A percentile compares a stretch with the other conserved stretches of the same genome.
These are phyloP conservation scores for Saksenaea oblongispora DNA, from an alignment of 371 early-diverging fungal species.

Conservation along the genomic window DNA sequence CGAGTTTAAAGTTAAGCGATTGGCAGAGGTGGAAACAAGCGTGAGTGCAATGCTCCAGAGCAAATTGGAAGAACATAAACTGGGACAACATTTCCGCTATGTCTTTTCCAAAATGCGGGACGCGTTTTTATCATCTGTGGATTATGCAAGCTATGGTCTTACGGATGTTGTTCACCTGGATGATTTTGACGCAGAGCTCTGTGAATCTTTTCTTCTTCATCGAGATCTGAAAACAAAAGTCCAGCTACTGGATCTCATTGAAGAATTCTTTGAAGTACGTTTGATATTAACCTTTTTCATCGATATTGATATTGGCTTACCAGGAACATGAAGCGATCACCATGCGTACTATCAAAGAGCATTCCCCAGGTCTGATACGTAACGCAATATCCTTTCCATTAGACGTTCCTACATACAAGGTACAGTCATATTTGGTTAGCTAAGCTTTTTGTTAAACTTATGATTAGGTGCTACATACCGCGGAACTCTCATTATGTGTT, in stretches of 20 bases:
- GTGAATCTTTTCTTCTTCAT: constrained; percentile 56
- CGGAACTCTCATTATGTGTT: constrained; percentile 53
- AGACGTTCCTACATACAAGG: constrained; percentile 51
- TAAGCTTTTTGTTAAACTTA: neutral
- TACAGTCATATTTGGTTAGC: constrained; percentile 15
- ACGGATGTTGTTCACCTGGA: constrained; percentile 62
- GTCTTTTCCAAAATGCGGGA: constrained; percentile 54
- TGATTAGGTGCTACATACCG: constrained; percentile 52
- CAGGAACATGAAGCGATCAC: constrained; percentile 43
- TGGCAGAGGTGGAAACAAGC: constrained; percentile 64
- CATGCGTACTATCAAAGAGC: constrained; percentile 31
- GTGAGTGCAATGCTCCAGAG: constrained; percentile 48
- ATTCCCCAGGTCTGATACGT: constrained; percentile 20
- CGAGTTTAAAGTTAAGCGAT: neutral
- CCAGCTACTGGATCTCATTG: constrained; percentile 47
- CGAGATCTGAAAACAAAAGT: constrained; percentile 58
- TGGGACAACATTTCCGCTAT: constrained; percentile 57
- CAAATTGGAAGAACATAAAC: constrained; percentile 42
- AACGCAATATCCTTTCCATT: constrained; percentile 57
- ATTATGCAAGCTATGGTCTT: constrained; percentile 64
- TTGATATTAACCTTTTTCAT: neutral
- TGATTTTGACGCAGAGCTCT: constrained; percentile 56
- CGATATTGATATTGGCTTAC: neutral
- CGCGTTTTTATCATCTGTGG: constrained; percentile 53
- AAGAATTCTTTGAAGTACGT: constrained; percentile 52